These are phyloP conservation scores for Elsinoe perseae DNA, from an alignment of 2,329 filamentous ascomycete genomes.

Conservation along the genomic window DNA sequence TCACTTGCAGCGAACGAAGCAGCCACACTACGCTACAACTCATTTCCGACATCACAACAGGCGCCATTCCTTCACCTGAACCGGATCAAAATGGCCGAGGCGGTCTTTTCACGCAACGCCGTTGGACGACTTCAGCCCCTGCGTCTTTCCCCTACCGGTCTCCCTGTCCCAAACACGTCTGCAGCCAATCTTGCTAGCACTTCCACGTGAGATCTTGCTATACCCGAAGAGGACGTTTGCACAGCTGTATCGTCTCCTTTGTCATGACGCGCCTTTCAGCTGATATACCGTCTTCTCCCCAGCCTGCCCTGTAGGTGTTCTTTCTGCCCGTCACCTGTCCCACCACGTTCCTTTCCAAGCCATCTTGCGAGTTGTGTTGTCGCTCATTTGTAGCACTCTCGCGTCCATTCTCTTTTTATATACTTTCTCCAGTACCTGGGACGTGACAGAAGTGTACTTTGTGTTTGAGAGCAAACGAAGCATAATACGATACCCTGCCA, in stretches of 20 bases:
- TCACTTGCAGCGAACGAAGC: slow-evolving; percentile 1
- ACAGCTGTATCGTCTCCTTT: slow-evolving; percentile 3
- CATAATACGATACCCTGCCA: slow-evolving; percentile 10
- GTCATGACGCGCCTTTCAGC: slow-evolving; percentile 5
- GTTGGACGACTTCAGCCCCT: slow-evolving; percentile 11
- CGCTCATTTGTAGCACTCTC: slow-evolving; percentile 15
- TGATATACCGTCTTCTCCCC: slow-evolving; percentile 15
- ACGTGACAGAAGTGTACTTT: background rate
- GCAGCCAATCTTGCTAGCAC: background rate
- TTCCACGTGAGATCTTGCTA: slow-evolving; percentile 15
- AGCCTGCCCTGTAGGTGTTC: slow-evolving; percentile 11
- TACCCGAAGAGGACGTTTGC: slow-evolving; percentile 8
- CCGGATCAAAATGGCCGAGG: background rate
- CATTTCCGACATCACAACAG: background rate
- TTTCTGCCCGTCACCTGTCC: slow-evolving; percentile 12
- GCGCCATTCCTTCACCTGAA: background rate
- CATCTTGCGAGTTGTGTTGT: slow-evolving; percentile 14
- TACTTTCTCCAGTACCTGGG: slow-evolving; percentile 1
- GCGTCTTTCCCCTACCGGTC: slow-evolving; percentile 11
- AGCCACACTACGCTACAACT: slow-evolving; percentile 3
- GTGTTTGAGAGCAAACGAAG: background rate
- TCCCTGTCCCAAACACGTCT: slow-evolving; percentile 7
- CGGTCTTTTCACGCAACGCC: background rate
- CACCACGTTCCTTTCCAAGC: slow-evolving; percentile 13
- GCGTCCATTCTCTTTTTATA: slow-evolving; percentile 16